phyloP scores from a whole-genome alignment of 1,284 basidiomycete genomes.

The Stygiomarasmius scandens region DNA sequence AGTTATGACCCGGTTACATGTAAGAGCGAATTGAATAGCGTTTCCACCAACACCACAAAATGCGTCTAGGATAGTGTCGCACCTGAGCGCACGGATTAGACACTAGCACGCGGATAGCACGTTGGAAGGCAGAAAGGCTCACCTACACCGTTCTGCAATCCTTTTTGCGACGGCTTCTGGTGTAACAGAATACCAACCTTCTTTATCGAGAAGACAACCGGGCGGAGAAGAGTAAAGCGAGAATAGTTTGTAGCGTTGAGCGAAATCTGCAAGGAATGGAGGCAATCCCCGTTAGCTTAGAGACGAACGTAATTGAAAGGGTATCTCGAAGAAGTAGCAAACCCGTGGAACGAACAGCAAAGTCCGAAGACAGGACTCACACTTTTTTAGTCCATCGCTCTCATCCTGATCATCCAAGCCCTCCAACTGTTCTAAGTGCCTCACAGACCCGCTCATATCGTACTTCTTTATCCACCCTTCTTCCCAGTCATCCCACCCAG shows the following conservation, averaged over 20 bases:
- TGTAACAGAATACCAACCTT: conserved; percentile 98
- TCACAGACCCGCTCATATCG: conserved; percentile 74
- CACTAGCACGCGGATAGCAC: too few relatives aligned
- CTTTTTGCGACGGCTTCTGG: conserved; percentile 90
- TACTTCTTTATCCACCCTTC: conserved; percentile 42
- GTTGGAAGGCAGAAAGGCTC: neutral
- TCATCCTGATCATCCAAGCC: conserved; percentile 46
- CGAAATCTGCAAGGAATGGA: conserved; percentile 68
- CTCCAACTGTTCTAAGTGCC: conserved; percentile 61
- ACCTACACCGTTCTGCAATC: conserved; percentile 87
- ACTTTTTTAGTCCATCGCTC: conserved; percentile 79
- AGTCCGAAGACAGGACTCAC: too few relatives aligned
- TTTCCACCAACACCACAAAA: conserved; percentile 99
- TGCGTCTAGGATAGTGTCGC: conserved; percentile 84
- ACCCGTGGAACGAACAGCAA: too few relatives aligned
- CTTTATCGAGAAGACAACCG: conserved; percentile 80
- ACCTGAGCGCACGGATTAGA: too few relatives aligned
- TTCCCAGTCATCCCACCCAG: conserved; percentile 13
- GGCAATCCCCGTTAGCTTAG: conserved; percentile 6
- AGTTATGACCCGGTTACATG: conserved; percentile 86
- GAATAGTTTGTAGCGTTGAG: conserved; percentile 81
- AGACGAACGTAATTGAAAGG: conserved; percentile 3
- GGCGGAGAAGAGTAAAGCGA: conserved; percentile 70
- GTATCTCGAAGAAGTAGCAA: too few relatives aligned
- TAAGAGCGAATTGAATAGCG: conserved; percentile 94